These are phyloP conservation scores for Starmerella powellii DNA, from an alignment of 805 yeast species.

Conservation along the genomic window DNA sequence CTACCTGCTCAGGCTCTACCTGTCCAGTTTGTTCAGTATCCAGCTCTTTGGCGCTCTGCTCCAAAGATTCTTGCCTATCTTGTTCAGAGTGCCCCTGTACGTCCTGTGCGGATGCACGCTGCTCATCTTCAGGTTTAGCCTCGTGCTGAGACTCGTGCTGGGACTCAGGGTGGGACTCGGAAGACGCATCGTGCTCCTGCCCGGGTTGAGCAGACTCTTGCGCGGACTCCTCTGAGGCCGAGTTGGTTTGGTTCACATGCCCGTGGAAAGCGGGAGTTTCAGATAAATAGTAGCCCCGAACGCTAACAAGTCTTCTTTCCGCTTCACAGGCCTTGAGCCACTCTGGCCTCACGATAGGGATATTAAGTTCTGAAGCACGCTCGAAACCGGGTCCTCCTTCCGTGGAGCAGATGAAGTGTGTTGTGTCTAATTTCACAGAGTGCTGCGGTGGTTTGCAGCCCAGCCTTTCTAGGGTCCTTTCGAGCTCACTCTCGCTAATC, in stretches of 20 bases:
- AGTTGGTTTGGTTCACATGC: neutral
- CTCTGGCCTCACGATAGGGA: slow-evolving; percentile 91
- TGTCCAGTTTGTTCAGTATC: too few species aligned
- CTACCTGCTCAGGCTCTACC: too few species aligned
- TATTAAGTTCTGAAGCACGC: slow-evolving; percentile 71
- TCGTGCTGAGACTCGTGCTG: neutral
- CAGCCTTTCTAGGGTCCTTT: slow-evolving; percentile 48
- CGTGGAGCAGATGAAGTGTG: slow-evolving; percentile 76
- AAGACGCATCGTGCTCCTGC: too few species aligned
- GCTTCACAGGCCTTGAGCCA: slow-evolving; percentile 91
- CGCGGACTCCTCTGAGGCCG: slow-evolving; percentile 1
- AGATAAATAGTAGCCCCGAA: slow-evolving; percentile 49
- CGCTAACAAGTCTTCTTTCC: slow-evolving; percentile 86
- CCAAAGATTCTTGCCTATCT: neutral
- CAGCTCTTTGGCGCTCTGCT: too few species aligned
- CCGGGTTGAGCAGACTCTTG: neutral
- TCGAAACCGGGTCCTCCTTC: slow-evolving; percentile 61
- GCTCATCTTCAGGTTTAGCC: neutral
- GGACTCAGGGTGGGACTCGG: too few species aligned
- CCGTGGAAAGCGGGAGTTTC: slow-evolving; percentile 26
- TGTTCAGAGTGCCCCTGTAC: neutral
- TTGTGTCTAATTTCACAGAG: slow-evolving; percentile 75
- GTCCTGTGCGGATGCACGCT: too few species aligned
- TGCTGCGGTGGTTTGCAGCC: slow-evolving; percentile 73
- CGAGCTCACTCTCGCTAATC: slow-evolving; percentile 44